phyloP scores from a whole-genome alignment of 306 rosid genomes.

The Vigna unguiculata region DNA sequence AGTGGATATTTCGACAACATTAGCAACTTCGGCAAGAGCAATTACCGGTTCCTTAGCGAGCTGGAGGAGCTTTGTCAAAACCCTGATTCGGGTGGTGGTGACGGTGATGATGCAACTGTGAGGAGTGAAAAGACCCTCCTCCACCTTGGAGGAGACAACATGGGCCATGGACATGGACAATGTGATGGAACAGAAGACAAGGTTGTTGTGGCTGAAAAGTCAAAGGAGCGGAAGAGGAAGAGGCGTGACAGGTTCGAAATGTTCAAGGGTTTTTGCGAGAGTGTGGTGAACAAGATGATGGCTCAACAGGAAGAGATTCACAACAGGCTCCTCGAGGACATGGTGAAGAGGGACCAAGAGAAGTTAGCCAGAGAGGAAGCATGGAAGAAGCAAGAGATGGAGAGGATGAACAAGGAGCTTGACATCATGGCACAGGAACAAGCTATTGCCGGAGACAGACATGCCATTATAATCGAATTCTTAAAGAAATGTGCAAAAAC shows the following conservation, averaged over 20 bases:
- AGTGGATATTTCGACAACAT: constrained; percentile 67
- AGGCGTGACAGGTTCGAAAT: constrained; percentile 59
- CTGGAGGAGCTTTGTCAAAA: constrained; percentile 64
- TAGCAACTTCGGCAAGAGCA: constrained; percentile 57
- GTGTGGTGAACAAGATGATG: constrained; percentile 73
- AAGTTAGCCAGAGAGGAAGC: constrained; percentile 71
- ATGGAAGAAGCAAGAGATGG: constrained; percentile 84
- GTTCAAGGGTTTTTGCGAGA: constrained; percentile 75
- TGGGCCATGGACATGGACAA: constrained; percentile 26
- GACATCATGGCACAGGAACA: constrained; percentile 73
- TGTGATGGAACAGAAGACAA: constrained; percentile 24
- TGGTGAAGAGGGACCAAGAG: constrained; percentile 76
- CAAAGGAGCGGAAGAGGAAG: constrained; percentile 52
- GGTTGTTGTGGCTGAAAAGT: constrained; percentile 7
- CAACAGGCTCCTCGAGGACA: constrained; percentile 69
- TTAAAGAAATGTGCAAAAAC: constrained; percentile 58
- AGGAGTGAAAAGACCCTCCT: constrained; percentile 32
- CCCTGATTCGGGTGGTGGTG: not conserved
- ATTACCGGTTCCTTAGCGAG: constrained; percentile 60
- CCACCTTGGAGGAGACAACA: constrained; percentile 31
- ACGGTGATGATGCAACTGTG: not conserved
- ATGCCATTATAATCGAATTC: constrained; percentile 66
- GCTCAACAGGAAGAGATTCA: constrained; percentile 83
- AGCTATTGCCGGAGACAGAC: constrained; percentile 70
- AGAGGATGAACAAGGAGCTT: constrained; percentile 79